These are phyloP conservation scores for Xylaria longipes DNA, from an alignment of 495 filamentous ascomycete species.

Conservation along the genomic window DNA sequence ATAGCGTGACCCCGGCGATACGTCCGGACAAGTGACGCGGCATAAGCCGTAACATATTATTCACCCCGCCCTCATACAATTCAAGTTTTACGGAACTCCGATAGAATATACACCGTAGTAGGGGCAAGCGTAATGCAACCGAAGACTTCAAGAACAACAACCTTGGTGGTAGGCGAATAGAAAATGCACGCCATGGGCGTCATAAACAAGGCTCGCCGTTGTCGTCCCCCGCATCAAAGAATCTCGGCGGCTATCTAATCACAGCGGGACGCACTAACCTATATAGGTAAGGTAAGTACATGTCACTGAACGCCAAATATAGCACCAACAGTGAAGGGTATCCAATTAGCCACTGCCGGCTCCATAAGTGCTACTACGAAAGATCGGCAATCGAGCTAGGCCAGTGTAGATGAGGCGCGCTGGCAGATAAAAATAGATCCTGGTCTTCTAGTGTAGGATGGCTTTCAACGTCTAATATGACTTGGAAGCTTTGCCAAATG, in stretches of 20 bases:
- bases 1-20: neutral
- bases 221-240: neutral
- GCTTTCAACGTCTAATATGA: neutral
- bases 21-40: neutral
- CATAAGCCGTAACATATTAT: neutral
- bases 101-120: neutral
- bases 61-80: neutral
- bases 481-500: neutral
- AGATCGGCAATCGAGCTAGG: slow-evolving; percentile 7
- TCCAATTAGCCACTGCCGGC: neutral
- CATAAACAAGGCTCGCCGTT: neutral
- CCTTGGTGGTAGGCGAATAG: too few species aligned
- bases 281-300: neutral
- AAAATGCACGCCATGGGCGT: neutral
- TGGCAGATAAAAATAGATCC: slow-evolving; percentile 2
- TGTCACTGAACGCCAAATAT: slow-evolving; percentile 1
- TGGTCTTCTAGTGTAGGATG: neutral
- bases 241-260: slow-evolving; percentile 9
- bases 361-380: neutral
- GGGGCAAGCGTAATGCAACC: neutral
- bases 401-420: neutral
- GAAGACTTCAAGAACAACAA: neutral
- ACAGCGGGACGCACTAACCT: neutral
- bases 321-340: neutral
- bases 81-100: neutral